Percentiles rank a stretch among this genome's conserved stretches.
These are phyloP conservation scores for Plasmopara halstedii DNA, from an alignment of 352 stramenopile species.

Conservation along the genomic window DNA sequence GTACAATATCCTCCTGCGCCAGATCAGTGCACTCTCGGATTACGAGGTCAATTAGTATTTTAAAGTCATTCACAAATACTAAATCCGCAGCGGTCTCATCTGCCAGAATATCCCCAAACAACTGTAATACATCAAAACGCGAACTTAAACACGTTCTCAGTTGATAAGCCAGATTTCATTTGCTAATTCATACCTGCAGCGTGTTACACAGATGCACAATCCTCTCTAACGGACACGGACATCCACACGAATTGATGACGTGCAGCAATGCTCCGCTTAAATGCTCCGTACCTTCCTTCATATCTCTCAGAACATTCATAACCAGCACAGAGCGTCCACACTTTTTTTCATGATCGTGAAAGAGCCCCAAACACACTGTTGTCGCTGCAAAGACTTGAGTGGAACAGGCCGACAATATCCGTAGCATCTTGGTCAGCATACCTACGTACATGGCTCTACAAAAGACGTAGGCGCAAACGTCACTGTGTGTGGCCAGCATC, in stretches of 20 bases:
- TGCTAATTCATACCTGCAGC: slow-evolving; percentile 29
- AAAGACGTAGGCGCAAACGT: slow-evolving; percentile 34
- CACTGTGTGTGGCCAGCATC: slow-evolving; percentile 31
- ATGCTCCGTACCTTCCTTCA: slow-evolving; percentile 52
- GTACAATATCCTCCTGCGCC: slow-evolving; percentile 37
- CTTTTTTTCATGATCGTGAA: slow-evolving; percentile 46
- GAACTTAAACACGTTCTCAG: no score
- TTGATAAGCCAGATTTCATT: background rate
- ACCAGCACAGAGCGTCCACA: slow-evolving; percentile 32
- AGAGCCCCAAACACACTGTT: slow-evolving; percentile 44
- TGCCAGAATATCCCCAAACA: slow-evolving; percentile 47
- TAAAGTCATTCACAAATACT: slow-evolving; percentile 71
- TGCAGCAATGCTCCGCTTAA: slow-evolving; percentile 59
- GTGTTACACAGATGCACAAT: slow-evolving; percentile 39
- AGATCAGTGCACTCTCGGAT: slow-evolving; percentile 58
- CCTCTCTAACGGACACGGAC: slow-evolving; percentile 35
- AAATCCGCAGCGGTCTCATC: slow-evolving; percentile 35
- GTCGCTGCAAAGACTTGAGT: slow-evolving; percentile 60
- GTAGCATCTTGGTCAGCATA: slow-evolving; percentile 59
- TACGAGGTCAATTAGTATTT: slow-evolving; percentile 58
- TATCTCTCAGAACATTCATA: slow-evolving; percentile 33
- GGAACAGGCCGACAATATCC: slow-evolving; percentile 41
- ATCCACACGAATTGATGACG: slow-evolving; percentile 79
- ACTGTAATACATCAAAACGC: slow-evolving; percentile 16
- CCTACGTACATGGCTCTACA: slow-evolving; percentile 46